Evolutionary conservation across 257 asterid genomes (phyloP), one percentile per base, ranked within the genome.

Genomic region (Coffea eugenioides): DNA sequence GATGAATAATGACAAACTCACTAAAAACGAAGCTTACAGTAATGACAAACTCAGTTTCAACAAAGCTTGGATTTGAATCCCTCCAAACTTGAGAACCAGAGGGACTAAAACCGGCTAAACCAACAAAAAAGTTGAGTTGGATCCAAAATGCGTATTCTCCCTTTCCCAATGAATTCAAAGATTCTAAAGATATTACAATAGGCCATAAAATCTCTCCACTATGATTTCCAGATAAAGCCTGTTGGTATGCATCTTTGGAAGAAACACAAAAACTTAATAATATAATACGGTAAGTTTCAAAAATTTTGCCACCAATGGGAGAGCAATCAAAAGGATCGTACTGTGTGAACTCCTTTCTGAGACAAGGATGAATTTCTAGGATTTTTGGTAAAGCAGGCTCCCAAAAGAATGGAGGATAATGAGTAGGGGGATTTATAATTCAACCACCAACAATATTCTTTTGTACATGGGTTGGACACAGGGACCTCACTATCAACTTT

Each of bases 31-130:
- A 39, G 43, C 43, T 39, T 39, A 4, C 4, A 36, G 14, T 34
- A 65, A 20, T 20, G 49, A 73, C 20, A 74, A 56, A 20, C 51
- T 18, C 68, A 34, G 2, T 34, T 43, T 3, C 9, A 20, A 27
- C 52, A 74, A 4, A 39, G 21, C 56, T 51, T 75, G 56, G 39
- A 61, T 21, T 36, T 59, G 43, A 70, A 21, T 41, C n/a, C 56
- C 43, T 57, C 69, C 78, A 46, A 74, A 59, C 79, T 59, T 51
- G 66, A 75, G 70, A 62, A 23, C 57, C 56, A 21, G 1, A 57
- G 25, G 21, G 56, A 59, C 25, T 5, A 31, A 16, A 39, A 75
- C 3, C 31, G 23, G 5, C 14, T 20, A 18, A 74, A 56, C 4
- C 9, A 39, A 34, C n/a, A 75, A 41, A 11, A 41, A 56, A 0